Conservation (phyloP, 2,329 filamentous ascomycete genomes). For the Lecanicillium sp. region DNA sequence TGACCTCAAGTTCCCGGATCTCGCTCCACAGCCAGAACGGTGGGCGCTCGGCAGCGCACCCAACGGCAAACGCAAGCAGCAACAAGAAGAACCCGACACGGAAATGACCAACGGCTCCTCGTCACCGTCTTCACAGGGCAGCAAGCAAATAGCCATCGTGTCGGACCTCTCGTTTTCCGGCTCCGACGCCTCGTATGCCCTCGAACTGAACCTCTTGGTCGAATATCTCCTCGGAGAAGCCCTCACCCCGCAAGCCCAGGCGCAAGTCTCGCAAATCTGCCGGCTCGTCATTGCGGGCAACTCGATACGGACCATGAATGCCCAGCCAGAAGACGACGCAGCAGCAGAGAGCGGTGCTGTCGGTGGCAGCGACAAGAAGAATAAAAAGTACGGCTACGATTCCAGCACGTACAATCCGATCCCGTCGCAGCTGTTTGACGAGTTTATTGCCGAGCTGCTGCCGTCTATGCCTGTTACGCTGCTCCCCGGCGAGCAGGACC, state of each 20-base stretch:
- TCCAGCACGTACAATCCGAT: constrained; percentile 77
- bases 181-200: constrained; percentile 58
- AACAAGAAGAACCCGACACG: constrained; percentile 32
- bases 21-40: constrained; percentile 71
- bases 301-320: constrained; percentile 62
- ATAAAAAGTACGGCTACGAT: constrained; percentile 93
- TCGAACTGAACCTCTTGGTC: constrained; percentile 68
- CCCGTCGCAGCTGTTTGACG: constrained; percentile 76
- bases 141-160: constrained; percentile 66
- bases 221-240: constrained; percentile 87
- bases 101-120: constrained; percentile 47
- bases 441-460: constrained; percentile 71
- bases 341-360: constrained; percentile 6
- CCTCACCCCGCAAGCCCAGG: constrained; percentile 50
- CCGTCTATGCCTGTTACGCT: constrained; percentile 84
- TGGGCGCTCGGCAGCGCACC: constrained; percentile 59
- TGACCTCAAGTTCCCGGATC: constrained; percentile 79
- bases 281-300: constrained; percentile 88
- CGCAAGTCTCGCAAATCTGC: constrained; percentile 58
- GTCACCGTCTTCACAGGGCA: constrained; percentile 19
- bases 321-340: constrained; percentile 28
- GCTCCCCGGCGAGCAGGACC: constrained; percentile 75
- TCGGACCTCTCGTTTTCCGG: constrained; percentile 83
- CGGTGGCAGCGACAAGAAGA: constrained; percentile 31
- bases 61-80: constrained; percentile 19